Evolutionary conservation across 1,139 yeast species (phyloP), one percentile per base, ranked within the genome.

Genomic region (Arxiozyma slooffiae): DNA sequence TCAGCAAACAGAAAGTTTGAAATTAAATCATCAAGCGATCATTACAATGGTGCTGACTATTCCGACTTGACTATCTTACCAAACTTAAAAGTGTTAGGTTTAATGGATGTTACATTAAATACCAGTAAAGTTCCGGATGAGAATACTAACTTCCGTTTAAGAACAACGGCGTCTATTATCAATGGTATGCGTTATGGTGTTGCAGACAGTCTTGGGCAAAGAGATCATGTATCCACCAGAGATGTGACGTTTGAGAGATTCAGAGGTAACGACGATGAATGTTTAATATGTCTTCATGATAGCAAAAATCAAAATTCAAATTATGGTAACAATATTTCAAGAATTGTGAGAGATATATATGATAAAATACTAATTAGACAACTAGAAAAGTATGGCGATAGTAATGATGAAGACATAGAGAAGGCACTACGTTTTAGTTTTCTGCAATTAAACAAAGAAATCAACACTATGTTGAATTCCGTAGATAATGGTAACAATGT

Each of bases 41-140:
- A 55, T 39, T 68, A 64, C 41, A 51, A 57, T 24, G 57, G 60
- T 49, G 60, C 55, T 54, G 81, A 80, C 57, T 73, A 86, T 54
- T 94, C 92, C 60, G 89, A 88, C 62, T 81, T 92, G 57, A 76
- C 87, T 18, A 82, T 81, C 1, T 71, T 94, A 62, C 82, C 84
- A 51, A 76, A 85, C 41, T 71, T 92, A 56, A 79, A 78, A 56
- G 80, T 86, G 7, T 72, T 92, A 47, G 97, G 98, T 1, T 75
- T 92, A 54, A 89, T 92, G 81, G 99, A 94, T 72, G 95, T 92
- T 21, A 92, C 98, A 0, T 75, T 92, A 57, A 88, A 96, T 1
- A 84, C 95, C 0, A 76, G 74, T 45, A 73, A 78, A 18, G 87
- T 90, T 8, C 97, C 97, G 1, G 98, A 92, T 66, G 97, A 90